These are phyloP conservation scores for Pontederia crassipes DNA, from an alignment of 176 grass and related monocot species.

Conservation along the genomic window DNA sequence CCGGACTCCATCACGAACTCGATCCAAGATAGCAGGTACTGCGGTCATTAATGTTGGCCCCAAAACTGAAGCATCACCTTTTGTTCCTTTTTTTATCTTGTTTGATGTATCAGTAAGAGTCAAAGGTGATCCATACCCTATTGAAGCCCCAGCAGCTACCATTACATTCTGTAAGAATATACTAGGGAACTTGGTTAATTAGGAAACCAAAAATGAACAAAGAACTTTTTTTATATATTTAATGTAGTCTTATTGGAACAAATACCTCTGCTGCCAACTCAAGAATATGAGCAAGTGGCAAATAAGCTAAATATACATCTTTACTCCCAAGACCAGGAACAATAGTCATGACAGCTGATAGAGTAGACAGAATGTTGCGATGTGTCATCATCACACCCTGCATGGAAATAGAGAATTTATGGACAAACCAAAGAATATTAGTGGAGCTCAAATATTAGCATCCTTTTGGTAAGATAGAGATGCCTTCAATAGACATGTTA, in stretches of 20 bases:
- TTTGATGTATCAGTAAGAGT: conserved; percentile 93
- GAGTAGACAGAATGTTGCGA: conserved; percentile 59
- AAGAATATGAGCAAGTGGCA: conserved; percentile 94
- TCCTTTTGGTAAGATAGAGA: background rate
- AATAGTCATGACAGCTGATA: conserved; percentile 88
- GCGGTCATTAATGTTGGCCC: conserved; percentile 77
- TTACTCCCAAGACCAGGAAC: conserved; percentile 69
- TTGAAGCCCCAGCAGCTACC: conserved; percentile 58
- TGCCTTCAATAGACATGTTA: background rate
- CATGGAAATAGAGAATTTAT: background rate
- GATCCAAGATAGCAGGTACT: conserved; percentile 97
- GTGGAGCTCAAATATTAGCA: background rate
- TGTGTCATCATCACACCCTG: conserved; percentile 98
- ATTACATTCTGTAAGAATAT: conserved; percentile 49
- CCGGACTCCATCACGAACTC: conserved; percentile 69
- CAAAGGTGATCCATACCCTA: conserved; percentile 85
- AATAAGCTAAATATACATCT: conserved; percentile 85
- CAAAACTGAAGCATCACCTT: conserved; percentile 70
- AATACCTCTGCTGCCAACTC: conserved; percentile 88
- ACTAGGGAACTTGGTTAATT: conserved; percentile 1
- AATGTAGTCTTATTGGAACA: background rate
- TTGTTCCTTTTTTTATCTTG: conserved; percentile 83
- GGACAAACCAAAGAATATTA: conserved; percentile 25
- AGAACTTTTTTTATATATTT: background rate
- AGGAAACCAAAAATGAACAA: background rate